phyloP scores from a whole-genome alignment of 2,329 filamentous ascomycete species.

The Geosmithia morbida region DNA sequence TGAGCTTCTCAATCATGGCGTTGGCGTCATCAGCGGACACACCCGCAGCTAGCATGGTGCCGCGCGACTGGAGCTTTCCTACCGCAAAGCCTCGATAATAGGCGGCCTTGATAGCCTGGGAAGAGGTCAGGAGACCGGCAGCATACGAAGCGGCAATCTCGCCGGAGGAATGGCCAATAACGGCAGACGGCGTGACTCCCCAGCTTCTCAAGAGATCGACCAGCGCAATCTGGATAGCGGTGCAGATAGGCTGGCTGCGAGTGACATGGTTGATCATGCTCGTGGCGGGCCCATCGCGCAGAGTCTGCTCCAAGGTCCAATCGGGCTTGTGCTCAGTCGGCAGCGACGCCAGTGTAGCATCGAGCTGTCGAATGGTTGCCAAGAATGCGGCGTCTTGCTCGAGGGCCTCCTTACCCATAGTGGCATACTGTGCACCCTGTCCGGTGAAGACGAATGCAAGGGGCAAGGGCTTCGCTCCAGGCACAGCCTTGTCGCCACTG shows the following conservation, averaged over 20 bases:
- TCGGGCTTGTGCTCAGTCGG: neutral
- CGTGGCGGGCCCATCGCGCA: slow-evolving; percentile 3
- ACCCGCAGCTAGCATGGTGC: slow-evolving; percentile 24
- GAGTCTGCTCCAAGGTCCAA: slow-evolving; percentile 9
- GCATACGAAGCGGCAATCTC: slow-evolving; percentile 31
- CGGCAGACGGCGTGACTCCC: slow-evolving; percentile 15
- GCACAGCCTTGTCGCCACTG: neutral
- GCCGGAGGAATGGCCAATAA: slow-evolving; percentile 26
- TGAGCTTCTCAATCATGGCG: slow-evolving; percentile 9
- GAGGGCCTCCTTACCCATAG: slow-evolving; percentile 14
- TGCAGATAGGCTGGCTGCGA: slow-evolving; percentile 23
- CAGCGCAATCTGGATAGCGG: slow-evolving; percentile 26
- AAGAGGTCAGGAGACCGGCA: slow-evolving; percentile 15
- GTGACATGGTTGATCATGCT: slow-evolving; percentile 8
- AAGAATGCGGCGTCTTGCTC: neutral
- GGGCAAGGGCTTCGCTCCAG: neutral
- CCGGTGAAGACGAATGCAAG: slow-evolving; percentile 27
- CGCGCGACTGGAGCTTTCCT: slow-evolving; percentile 2
- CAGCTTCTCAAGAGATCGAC: slow-evolving; percentile 19
- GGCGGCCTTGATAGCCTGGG: slow-evolving; percentile 20
- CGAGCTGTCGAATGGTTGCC: slow-evolving; percentile 1
- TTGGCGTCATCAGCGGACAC: slow-evolving; percentile 8
- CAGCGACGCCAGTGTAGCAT: neutral
- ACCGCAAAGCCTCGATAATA: slow-evolving; percentile 21
- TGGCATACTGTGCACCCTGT: slow-evolving; percentile 22